A percentile compares a stretch with the other conserved stretches of the same genome.
phyloP scores from a whole-genome alignment of 202 grass and related monocot species.

The Digitaria exilis region DNA sequence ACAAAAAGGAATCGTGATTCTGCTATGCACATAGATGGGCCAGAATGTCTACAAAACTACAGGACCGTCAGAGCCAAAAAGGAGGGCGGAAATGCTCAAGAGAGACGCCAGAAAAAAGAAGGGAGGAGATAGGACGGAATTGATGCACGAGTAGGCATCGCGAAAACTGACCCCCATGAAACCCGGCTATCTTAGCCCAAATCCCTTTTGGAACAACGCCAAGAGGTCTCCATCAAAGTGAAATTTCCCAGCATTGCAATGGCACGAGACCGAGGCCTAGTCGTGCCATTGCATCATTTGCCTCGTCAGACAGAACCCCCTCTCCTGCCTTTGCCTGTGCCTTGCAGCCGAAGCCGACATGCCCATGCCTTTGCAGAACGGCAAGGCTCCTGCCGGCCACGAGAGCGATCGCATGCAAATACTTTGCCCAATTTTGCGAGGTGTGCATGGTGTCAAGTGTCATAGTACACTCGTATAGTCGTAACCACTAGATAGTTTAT shows the following conservation, averaged over 20 bases:
- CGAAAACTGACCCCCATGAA: not conserved
- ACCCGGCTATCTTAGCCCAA: not conserved
- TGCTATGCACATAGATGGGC: not conserved
- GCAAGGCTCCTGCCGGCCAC: not conserved
- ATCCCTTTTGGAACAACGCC: not conserved
- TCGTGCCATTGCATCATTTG: slow-evolving; percentile 11
- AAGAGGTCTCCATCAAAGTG: not conserved
- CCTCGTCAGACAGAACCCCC: not conserved
- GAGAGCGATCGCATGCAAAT: slow-evolving; percentile 2
- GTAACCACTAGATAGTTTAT: not conserved
- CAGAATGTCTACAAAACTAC: not conserved
- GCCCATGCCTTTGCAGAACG: not conserved
- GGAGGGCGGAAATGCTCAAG: not conserved
- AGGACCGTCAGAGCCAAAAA: not conserved
- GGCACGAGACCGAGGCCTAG: not conserved
- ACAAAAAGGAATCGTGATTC: slow-evolving; percentile 9
- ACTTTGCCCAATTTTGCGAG: not conserved
- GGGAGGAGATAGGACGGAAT: slow-evolving; percentile 18
- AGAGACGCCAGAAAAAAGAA: not conserved
- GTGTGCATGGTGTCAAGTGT: not conserved
- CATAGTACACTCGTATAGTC: not conserved
- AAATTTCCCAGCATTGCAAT: not conserved
- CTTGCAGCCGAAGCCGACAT: slow-evolving; percentile 30
- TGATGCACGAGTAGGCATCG: slow-evolving; percentile 26
- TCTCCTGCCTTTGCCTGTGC: not conserved